These are phyloP conservation scores for Rugonectria rugulosa DNA, from an alignment of 2,329 filamentous ascomycete species.

Conservation along the genomic window DNA sequence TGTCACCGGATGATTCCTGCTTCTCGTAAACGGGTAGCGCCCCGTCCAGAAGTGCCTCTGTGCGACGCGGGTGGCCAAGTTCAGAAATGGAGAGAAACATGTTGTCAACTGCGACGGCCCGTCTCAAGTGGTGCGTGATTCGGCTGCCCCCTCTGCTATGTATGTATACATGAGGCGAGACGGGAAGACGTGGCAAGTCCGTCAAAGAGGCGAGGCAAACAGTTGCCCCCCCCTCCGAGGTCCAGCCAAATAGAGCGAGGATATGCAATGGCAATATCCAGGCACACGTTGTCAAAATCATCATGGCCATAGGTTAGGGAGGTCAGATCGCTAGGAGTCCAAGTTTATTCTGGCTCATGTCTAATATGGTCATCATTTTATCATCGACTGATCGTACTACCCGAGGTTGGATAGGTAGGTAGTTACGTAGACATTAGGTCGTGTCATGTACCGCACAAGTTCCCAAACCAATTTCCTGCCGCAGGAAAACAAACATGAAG, in stretches of 20 bases:
- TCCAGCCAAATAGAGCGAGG: neutral
- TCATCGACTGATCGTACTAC: neutral
- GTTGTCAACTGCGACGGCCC: neutral
- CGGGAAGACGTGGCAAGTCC: no score
- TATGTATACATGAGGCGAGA: no score
- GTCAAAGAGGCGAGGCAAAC: no score
- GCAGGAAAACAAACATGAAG: slow-evolving; percentile 1
- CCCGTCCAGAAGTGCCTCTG: neutral
- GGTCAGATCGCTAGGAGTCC: neutral
- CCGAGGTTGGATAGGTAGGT: slow-evolving; percentile 13
- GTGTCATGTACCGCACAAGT: slow-evolving; percentile 9
- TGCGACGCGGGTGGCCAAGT: neutral
- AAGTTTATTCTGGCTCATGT: neutral
- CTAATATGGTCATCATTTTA: neutral
- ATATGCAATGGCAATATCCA: neutral
- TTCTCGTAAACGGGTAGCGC: neutral
- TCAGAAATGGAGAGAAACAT: neutral
- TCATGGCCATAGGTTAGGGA: no score
- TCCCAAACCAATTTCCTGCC: neutral
- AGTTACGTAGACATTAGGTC: neutral
- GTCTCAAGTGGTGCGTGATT: no score
- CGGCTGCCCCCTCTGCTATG: no score
- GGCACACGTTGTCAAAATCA: neutral
- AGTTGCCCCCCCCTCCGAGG: no score
- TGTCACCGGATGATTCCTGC: no score